These are phyloP conservation scores for Coccomyxa sp. DNA, from an alignment of 139 green algal species.

Conservation along the genomic window DNA sequence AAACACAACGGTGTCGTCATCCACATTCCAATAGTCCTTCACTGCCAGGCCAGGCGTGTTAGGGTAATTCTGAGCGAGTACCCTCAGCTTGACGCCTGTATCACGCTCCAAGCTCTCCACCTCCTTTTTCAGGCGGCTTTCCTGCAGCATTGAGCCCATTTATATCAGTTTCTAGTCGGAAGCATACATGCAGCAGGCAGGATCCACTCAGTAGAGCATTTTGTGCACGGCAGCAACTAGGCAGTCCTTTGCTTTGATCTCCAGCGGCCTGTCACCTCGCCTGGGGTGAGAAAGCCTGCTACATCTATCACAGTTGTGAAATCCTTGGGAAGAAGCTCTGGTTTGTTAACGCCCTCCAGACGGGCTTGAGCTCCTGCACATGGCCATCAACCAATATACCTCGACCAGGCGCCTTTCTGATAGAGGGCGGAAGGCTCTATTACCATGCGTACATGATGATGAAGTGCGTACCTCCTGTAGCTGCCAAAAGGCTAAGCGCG, in stretches of 20 bases:
- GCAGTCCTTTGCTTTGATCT: not conserved
- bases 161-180: too few species aligned
- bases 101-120: conserved; percentile 78
- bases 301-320: conserved; percentile 89
- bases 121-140: conserved; percentile 57
- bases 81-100: conserved; percentile 88
- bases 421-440: too few species aligned
- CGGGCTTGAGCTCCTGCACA: conserved; percentile 51
- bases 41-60: conserved; percentile 91
- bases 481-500: too few species aligned
- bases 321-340: conserved; percentile 88
- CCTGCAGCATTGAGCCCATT: conserved; percentile 37
- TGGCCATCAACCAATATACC: too few species aligned
- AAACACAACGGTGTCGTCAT: conserved; percentile 92
- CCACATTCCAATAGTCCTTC: conserved; percentile 94
- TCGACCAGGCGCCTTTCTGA: too few species aligned
- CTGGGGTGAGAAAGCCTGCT: conserved; percentile 80
- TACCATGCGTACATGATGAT: too few species aligned
- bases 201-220: too few species aligned
- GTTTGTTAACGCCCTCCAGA: conserved; percentile 92
- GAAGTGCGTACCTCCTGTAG: too few species aligned
- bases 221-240: not conserved
- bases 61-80: conserved; percentile 97
- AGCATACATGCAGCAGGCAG: too few species aligned
- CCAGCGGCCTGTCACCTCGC: conserved; percentile 45